Base-by-base conservation (phyloP, 2,329 filamentous ascomycete species). In the Talaromyces sp. region DNA sequence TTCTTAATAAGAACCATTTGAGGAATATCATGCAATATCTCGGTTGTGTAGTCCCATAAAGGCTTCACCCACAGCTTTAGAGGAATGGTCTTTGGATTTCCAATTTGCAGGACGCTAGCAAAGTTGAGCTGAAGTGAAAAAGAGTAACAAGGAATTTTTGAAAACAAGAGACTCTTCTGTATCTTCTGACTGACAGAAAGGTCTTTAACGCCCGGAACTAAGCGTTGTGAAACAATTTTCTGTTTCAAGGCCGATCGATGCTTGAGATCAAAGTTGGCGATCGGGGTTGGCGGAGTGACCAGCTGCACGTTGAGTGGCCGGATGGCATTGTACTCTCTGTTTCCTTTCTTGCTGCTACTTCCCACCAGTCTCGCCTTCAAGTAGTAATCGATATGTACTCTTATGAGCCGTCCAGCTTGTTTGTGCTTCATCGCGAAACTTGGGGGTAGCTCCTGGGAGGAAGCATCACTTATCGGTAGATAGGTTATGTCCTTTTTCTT, bases 51-150 rank as follows among this genome's bases (percentile, higher is more conserved):
- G 3, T 42, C 16, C 47, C 29, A 43, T 2, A 20, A 14, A 24
- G 47, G 10, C 2, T 42, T 43, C 16, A 19, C 37, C 33, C 14
- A 20, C 27, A 49, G 5, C 19, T 29, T 36, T 17, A 49, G 14
- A 42, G 47, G 47, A 36, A 49, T 49, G 14, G 39, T 24, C 16
- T 35, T 32, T 13, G 39, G 39, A n/a, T 43, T 35, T 16, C 29
- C 47, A 19, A 43, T 35, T 27, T 49, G 47, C 6, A 49, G 37
- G 2, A 17, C n/a, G 16, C 27, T 42, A 29, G 37, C 47, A 33
- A 49, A 20, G 4, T 49, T 37, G 10, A 43, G 33, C 24, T 49
- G 29, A 13, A 49, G 47, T 32, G 47, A 42, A 16, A 35, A 49
- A 13, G 47, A 33, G 35, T 48, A 48, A 22, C n/a, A 5, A 10